Evolutionary conservation across 371 early-diverging fungal species (phyloP).

Genomic region (Mucor sp.): DNA sequence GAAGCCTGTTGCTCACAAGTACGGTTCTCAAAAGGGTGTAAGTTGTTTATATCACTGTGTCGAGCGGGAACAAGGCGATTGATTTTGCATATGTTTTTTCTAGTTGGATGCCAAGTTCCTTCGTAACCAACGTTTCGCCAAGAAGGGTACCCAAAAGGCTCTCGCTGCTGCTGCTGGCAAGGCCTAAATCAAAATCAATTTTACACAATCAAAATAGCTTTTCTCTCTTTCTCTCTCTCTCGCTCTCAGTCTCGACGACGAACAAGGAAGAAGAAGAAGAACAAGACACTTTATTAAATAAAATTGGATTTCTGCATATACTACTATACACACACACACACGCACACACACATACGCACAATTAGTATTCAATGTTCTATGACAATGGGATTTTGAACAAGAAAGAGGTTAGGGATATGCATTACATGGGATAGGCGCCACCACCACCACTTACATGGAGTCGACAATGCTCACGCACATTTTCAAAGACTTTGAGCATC

Average conservation of each 20-base stretch:
- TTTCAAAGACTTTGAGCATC: conserved; percentile 93
- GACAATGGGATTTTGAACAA: no score
- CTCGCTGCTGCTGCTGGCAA: conserved; percentile 49
- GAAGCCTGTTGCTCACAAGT: conserved; percentile 87
- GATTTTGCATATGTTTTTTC: not conserved
- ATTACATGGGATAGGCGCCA: not conserved
- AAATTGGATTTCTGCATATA: conserved; percentile 2
- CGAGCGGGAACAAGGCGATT: not conserved
- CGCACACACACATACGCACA: not conserved
- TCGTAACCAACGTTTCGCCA: conserved; percentile 98
- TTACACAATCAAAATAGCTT: not conserved
- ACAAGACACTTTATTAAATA: not conserved
- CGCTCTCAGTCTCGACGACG: not conserved
- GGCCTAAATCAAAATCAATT: conserved; percentile 57
- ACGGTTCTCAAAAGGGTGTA: conserved; percentile 93
- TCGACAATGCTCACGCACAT: conserved; percentile 59
- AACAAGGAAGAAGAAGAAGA: not conserved
- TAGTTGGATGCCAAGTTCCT: conserved; percentile 96
- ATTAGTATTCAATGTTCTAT: conserved; percentile 16
- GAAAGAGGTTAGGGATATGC: not conserved
- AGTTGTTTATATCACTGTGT: no score
- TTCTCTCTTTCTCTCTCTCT: not conserved
- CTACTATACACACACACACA: not conserved
- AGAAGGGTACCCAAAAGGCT: conserved; percentile 67
- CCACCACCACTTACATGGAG: conserved; percentile 36